Evolutionary conservation across 2,329 filamentous ascomycete species (phyloP).

Genomic region (Apiospora koreana): DNA sequence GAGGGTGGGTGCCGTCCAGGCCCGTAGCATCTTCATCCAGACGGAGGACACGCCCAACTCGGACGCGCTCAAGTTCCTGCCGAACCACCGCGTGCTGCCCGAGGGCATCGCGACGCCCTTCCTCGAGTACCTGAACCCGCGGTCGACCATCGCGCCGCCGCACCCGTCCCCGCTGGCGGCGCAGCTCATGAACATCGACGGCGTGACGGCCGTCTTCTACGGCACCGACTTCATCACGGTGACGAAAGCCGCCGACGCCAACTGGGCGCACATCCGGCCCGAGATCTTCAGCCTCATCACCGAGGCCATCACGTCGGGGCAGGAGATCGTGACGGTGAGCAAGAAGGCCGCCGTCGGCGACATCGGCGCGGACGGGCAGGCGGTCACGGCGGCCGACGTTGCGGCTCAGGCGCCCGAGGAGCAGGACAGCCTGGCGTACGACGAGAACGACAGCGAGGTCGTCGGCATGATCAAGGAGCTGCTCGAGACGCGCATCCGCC

Average conservation of each 20-base stretch:
- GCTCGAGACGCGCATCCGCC: conserved; percentile 89
- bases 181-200: conserved; percentile 89
- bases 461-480: conserved; percentile 99
- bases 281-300: conserved; percentile 96
- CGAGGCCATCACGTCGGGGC: conserved; percentile 82
- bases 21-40: conserved; percentile 93
- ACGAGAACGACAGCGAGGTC: conserved; percentile 90
- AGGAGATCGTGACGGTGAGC: conserved; percentile 74
- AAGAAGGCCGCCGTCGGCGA: conserved; percentile 56
- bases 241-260: conserved; percentile 82
- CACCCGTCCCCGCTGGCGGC: conserved; percentile 90
- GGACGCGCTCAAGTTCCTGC: conserved; percentile 96
- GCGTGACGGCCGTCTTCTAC: conserved; percentile 93
- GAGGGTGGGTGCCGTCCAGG: not conserved
- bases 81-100: conserved; percentile 84
- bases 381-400: not conserved
- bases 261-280: conserved; percentile 93
- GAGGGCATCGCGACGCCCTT: conserved; percentile 70
- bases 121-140: conserved; percentile 88
- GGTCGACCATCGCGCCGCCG: conserved; percentile 83
- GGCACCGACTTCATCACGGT: conserved; percentile 96
- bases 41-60: conserved; percentile 92
- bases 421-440: conserved; percentile 75
- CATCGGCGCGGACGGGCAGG: conserved; percentile 36
- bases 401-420: conserved; percentile 51